A percentile compares a stretch with the other conserved stretches of the same genome.
Conservation (phyloP, 2,329 filamentous ascomycete species). For the Fusarium avenaceum region DNA sequence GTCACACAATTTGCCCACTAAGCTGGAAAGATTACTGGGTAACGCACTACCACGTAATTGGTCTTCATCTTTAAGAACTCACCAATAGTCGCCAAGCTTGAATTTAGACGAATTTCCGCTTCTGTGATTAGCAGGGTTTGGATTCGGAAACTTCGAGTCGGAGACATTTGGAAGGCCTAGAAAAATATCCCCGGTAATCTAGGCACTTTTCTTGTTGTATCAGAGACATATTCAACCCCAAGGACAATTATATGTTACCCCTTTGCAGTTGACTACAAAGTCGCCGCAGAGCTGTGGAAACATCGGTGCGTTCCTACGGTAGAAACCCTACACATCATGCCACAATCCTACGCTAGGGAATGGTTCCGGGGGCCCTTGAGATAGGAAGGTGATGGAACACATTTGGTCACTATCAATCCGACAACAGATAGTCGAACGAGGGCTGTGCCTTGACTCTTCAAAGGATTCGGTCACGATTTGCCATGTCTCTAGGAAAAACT, state of each 20-base stretch:
- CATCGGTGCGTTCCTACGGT: constrained; percentile 13
- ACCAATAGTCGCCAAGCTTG: constrained; percentile 39
- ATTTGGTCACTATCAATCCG: background rate
- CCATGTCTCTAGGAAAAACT: constrained; percentile 34
- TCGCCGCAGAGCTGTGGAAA: constrained; percentile 8
- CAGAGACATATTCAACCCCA: background rate
- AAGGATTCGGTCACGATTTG: constrained; percentile 9
- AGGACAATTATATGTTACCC: background rate
- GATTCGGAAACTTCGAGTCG: background rate
- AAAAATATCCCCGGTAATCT: constrained; percentile 11
- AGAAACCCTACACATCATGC: constrained; percentile 19
- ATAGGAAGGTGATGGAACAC: constrained; percentile 11
- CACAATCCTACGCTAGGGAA: constrained; percentile 30
- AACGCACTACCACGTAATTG: constrained; percentile 21
- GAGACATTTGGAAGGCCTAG: constrained; percentile 23
- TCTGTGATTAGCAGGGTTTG: constrained; percentile 26
- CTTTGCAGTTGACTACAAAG: background rate
- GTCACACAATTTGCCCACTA: constrained; percentile 31
- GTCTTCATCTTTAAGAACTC: constrained; percentile 23
- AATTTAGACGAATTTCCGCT: constrained; percentile 48
- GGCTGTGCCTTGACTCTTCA: constrained; percentile 19
- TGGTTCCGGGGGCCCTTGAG: constrained; percentile 18
- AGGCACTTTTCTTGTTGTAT: background rate
- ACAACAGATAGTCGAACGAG: constrained; percentile 1
- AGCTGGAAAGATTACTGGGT: constrained; percentile 3